Evolutionary conservation across 2,329 filamentous ascomycete species (phyloP).

Genomic region (Penicillium hesseltinei): DNA sequence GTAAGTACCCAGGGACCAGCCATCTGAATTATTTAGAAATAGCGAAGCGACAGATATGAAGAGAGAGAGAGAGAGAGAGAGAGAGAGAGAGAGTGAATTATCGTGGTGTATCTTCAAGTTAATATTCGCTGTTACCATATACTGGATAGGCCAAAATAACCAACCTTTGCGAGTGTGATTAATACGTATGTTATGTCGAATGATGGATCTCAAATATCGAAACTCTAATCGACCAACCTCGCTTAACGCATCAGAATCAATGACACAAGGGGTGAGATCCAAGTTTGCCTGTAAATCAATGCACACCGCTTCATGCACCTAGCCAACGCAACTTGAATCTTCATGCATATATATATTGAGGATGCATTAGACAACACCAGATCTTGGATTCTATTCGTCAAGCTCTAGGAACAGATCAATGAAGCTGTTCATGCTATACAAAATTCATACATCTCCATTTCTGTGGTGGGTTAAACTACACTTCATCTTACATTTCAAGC

Average conservation of each 20-base stretch:
- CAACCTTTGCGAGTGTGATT: background rate
- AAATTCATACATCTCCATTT: too few species aligned
- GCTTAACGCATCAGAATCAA: background rate
- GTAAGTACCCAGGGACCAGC: conserved; percentile 3
- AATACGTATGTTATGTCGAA: background rate
- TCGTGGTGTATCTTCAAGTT: background rate
- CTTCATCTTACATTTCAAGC: too few species aligned
- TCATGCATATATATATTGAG: background rate
- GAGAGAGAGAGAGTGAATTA: background rate
- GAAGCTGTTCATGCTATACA: too few species aligned
- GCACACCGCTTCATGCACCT: conserved; percentile 17
- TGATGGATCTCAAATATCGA: background rate
- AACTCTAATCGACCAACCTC: background rate
- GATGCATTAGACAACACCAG: background rate
- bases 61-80: too few species aligned
- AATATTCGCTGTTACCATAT: background rate
- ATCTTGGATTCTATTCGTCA: background rate
- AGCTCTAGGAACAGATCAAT: background rate
- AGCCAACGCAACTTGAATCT: background rate
- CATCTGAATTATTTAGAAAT: conserved; percentile 4
- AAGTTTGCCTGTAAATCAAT: background rate
- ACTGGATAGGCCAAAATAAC: background rate
- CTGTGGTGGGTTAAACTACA: too few species aligned
- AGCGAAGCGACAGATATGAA: background rate
- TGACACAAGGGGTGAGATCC: background rate